Evolutionary conservation across 2,329 filamentous ascomycete species (phyloP), one percentile per base, ranked within the genome.

Genomic region (Hypoxylon sp.): DNA sequence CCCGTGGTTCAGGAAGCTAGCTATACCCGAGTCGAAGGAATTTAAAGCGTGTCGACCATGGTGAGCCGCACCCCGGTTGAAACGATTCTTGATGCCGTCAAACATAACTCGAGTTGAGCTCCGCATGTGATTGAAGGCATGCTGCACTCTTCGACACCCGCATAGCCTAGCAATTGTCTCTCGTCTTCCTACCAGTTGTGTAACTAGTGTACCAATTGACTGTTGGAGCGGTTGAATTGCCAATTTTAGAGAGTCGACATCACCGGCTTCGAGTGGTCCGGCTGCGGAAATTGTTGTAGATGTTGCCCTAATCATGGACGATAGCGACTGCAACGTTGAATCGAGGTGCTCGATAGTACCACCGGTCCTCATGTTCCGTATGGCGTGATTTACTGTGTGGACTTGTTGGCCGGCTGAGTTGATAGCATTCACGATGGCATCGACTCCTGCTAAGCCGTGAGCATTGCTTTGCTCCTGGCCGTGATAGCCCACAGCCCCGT

Each of bases 1-100:
- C 25, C 69, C 69, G 17, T 66, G 59, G 37, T 68, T 68, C 2
- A 71, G 62, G 6, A 66, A 66, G n/a, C 66, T 71, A 31, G 63
- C 55, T 63, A 71, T 71, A 11, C 69, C 66, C 2, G 69, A 61
- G 20, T 71, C 66, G 14, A 69, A 64, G 20, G 62, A 55, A 40
- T 64, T 37, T 14, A 71, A 55, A 6, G 51, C 30, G n/a, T 56
- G 55, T 49, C 31, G 48, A 13, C 58, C 66, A 31, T 60, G 68
- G 6, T 6, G 20, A 53, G 33, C 2, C 6, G 51, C 53, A 7
- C 61, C 64, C 10, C 58, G 48, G 8, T 33, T 22, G 27, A 56
- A 25, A 13, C 42, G 58, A 20, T n/a, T 66, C 25, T 64, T 69
- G 8, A 71, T 69, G n/a, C 69, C 59, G 25, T 69, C 62, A 40